These are phyloP conservation scores for Colletotrichum chlorophyti DNA, from an alignment of 2,329 filamentous ascomycete species.

Conservation along the genomic window DNA sequence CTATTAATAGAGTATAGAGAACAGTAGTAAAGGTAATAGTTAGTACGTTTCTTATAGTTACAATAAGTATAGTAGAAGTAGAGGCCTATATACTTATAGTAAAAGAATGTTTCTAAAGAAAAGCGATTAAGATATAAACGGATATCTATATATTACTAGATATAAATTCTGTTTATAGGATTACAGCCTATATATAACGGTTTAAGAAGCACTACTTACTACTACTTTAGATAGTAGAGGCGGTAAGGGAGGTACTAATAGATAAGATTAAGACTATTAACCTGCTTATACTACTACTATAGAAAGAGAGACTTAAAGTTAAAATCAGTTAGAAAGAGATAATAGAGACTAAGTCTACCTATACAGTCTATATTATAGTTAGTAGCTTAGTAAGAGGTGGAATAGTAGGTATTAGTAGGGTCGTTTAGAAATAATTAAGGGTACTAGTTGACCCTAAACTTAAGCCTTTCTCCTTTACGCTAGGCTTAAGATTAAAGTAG, in stretches of 20 bases:
- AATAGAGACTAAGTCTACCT: too few relatives aligned
- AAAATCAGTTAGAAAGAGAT: too few relatives aligned
- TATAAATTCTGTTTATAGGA: too few relatives aligned
- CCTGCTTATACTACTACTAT: neutral
- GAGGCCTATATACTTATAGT: too few relatives aligned
- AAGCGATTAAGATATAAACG: too few relatives aligned
- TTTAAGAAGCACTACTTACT: neutral
- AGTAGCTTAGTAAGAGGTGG: neutral
- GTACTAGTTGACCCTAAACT: neutral
- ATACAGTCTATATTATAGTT: neutral
- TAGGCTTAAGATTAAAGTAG: neutral
- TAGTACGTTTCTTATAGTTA: too few relatives aligned
- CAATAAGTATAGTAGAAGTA: too few relatives aligned
- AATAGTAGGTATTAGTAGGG: neutral
- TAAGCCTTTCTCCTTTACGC: neutral
- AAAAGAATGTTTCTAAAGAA: too few relatives aligned
- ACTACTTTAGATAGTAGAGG: neutral
- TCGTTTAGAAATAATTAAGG: neutral
- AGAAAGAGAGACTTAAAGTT: neutral
- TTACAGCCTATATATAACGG: too few relatives aligned
- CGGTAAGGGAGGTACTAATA: neutral
- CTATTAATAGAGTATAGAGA: too few relatives aligned
- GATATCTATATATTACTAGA: too few relatives aligned
- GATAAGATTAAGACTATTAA: neutral
- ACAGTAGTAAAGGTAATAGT: too few relatives aligned